Conservation (phyloP, 257 asterid species). For the Nicotiana otophora region DNA sequence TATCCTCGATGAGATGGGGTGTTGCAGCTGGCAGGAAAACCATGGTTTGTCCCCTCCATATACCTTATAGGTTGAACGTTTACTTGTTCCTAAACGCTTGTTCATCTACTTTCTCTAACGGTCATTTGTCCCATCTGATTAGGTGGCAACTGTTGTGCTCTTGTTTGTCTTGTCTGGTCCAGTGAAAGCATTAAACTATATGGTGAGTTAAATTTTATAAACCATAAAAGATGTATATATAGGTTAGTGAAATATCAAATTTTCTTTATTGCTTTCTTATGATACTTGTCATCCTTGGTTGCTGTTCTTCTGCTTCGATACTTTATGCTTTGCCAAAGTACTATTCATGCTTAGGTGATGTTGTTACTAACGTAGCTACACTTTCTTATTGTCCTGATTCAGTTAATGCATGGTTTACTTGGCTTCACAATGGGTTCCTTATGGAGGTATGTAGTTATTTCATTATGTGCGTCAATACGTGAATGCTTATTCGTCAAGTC, state of each 20-base stretch:
- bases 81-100: neutral
- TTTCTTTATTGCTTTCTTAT: neutral
- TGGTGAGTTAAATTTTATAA: conserved; percentile 43
- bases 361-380: neutral
- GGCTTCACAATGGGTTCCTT: conserved; percentile 83
- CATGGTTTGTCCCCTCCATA: conserved; percentile 43
- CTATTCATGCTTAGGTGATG: neutral
- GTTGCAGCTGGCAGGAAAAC: conserved; percentile 88
- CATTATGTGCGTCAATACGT: neutral
- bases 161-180: conserved; percentile 91
- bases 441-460: conserved; percentile 67
- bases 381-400: conserved; percentile 11
- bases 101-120: neutral
- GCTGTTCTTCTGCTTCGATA: neutral
- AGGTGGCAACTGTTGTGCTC: conserved; percentile 83
- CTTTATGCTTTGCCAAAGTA: neutral
- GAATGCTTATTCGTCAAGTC: neutral
- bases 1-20: conserved; percentile 95
- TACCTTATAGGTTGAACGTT: neutral
- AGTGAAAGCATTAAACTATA: conserved; percentile 79
- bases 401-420: conserved; percentile 88
- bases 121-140: conserved; percentile 14
- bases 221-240: neutral
- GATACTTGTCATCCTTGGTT: neutral
- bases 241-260: neutral